Evolutionary conservation across 495 filamentous ascomycete genomes (phyloP), one percentile per base, ranked within the genome.

Genomic region (Pyrenopolyporus hunteri): DNA sequence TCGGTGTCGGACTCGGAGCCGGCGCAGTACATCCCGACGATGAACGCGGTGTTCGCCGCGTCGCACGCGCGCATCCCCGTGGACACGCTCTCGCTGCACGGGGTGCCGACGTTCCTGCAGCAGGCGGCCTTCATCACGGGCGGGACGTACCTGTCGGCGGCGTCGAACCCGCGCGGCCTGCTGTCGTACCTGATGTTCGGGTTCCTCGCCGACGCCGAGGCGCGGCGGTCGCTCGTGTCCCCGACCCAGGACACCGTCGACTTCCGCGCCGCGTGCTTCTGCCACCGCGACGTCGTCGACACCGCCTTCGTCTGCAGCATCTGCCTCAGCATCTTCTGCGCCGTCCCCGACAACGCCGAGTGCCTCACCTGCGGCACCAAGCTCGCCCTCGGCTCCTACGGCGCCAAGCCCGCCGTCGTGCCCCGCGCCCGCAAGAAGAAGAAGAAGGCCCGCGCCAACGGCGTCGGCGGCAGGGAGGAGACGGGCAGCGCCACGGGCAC

Each of bases 11-110:
- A 89, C 58, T 89, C 90, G 74, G 82, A 92, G 3, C 87, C 93
- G 0, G 83, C 88, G 25, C 93, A 97, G 71, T 98, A 98, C 76
- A 97, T 98, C 52, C 90, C 93, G 1, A 89, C 97, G 42, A 98
- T 98, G 93, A 98, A 98, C 77, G 82, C 86, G 62, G 96, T 97
- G 33, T 98, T 98, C 74, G 95, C 94, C 7, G 92, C 93, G 57
- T 91, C 90, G 63, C 87, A 93, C 48, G 78, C 91, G 45, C 81
- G 81, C 59, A 90, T 98, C 57, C 89, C 94, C 10, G 90, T 98
- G 70, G 93, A 97, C 72, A 89, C 96, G 25, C 84, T 91, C 53
- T 88, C 95, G 53, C 80, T 98, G 7, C 84, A 89, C 36, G 92
- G 91, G 5, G 87, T 88, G 4, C 71, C 78, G 5, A 91, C 94